These are phyloP conservation scores for Boletus patriciae DNA, from an alignment of 768 basidiomycete species.

Conservation along the genomic window DNA sequence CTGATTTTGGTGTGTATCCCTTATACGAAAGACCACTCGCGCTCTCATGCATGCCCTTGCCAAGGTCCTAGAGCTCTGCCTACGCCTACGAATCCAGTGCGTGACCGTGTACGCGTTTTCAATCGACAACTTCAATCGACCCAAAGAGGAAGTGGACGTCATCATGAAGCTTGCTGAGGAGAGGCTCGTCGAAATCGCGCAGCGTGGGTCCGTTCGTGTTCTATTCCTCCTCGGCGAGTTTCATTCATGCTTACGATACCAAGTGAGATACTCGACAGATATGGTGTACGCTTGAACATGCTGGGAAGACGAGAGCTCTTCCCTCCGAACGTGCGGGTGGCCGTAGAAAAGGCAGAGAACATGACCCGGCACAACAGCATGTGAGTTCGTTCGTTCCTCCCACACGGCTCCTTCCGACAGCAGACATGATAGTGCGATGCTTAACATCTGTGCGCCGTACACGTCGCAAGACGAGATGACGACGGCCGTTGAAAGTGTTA, in stretches of 20 bases:
- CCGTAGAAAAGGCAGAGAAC: conserved; percentile 67
- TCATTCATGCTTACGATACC: neutral
- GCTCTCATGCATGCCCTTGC: neutral
- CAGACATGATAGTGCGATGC: conserved; percentile 61
- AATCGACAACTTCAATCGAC: conserved; percentile 94
- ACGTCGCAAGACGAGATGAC: conserved; percentile 90
- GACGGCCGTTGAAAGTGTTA: conserved; percentile 54
- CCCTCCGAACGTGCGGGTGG: conserved; percentile 67
- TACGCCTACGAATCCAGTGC: conserved; percentile 73
- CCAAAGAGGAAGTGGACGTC: conserved; percentile 79
- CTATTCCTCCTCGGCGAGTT: neutral
- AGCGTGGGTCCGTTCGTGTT: conserved; percentile 66
- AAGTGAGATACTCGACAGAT: conserved; percentile 76
- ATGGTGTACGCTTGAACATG: conserved; percentile 83
- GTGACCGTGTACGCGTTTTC: conserved; percentile 98
- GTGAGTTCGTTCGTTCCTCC: conserved; percentile 40
- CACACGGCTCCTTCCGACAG: neutral
- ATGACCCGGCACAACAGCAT: conserved; percentile 72
- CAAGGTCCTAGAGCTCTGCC: conserved; percentile 84
- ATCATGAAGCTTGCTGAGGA: conserved; percentile 84
- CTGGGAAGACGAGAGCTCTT: conserved; percentile 76
- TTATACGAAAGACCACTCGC: neutral
- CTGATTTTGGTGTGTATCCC: conserved; percentile 65
- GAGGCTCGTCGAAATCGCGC: conserved; percentile 76
- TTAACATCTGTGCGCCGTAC: conserved; percentile 94